Percentiles rank a stretch among this genome's conserved stretches.
These are phyloP conservation scores for Prunus campanulata DNA, from an alignment of 306 rosid species.

Conservation along the genomic window DNA sequence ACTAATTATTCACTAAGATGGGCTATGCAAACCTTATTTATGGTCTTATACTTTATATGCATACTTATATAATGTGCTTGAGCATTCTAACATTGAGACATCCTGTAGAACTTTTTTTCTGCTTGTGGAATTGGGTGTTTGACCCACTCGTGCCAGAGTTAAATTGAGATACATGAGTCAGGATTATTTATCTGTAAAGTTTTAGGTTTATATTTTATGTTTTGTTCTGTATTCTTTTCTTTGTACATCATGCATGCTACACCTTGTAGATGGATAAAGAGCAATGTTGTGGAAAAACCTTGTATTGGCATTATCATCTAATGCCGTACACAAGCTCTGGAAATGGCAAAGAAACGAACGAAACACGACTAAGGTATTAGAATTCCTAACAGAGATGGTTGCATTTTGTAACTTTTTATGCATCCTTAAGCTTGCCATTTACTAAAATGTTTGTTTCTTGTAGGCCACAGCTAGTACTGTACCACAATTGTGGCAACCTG, in stretches of 20 bases:
- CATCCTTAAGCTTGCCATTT: conserved; percentile 31
- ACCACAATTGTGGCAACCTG: conserved; percentile 70
- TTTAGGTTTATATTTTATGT: too few relatives aligned
- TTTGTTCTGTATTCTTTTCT: too few relatives aligned
- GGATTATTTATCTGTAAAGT: too few relatives aligned
- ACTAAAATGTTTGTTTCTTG: conserved; percentile 22
- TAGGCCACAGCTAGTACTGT: conserved; percentile 72
- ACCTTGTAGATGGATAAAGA: neutral
- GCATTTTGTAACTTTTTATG: conserved; percentile 20
- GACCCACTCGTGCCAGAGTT: neutral
- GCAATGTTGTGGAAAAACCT: neutral
- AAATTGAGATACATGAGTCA: neutral
- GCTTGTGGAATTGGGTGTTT: too few relatives aligned
- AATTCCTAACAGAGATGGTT: conserved; percentile 16
- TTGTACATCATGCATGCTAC: neutral
- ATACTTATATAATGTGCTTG: too few relatives aligned
- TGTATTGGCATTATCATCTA: conserved; percentile 88
- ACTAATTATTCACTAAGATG: too few relatives aligned
- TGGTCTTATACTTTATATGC: neutral
- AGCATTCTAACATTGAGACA: too few relatives aligned
- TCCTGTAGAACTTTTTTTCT: too few relatives aligned
- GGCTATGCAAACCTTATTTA: too few relatives aligned
- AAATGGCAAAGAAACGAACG: conserved; percentile 95
- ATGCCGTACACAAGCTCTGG: conserved; percentile 99
- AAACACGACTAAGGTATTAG: conserved; percentile 55